Evolutionary conservation across 1,284 basidiomycete species (phyloP), one percentile per base, ranked within the genome.

Genomic region (Exsudoporus floridanus): DNA sequence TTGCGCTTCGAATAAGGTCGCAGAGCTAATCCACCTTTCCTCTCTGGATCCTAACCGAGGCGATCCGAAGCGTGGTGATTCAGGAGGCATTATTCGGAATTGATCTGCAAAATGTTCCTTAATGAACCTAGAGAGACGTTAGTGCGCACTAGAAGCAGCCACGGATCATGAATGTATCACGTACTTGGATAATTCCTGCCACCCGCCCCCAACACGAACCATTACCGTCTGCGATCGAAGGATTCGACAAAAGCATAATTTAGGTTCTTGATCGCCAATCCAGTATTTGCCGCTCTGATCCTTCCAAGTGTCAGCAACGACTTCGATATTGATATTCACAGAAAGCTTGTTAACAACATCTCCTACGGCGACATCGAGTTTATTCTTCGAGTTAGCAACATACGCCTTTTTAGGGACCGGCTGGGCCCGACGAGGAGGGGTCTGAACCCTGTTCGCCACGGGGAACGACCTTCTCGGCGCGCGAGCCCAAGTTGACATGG

Each of bases 121-220:
- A 57, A 94, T 87, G 71, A 94, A 94, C 67, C 92, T 93, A 52
- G 51, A 50, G 58, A 43, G 27, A 53, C 33, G 45, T 69, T 44
- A 49, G 49, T 7, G 9, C 19, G 31, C 38, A n/a, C 23, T 14
- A 27, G 37, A 19, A 8, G 18, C 0, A 52, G 25, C 46, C 44
- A 46, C 31, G 35, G 34, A 38, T 31, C 39, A 38, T 9, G 21
- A 46, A 36, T 43, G 18, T 16, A 25, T 36, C 36, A 77, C 85
- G 53, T 69, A 93, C 92, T 84, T 92, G 12, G 90, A 92, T 52
- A 96, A 72, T 69, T 95, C 93, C 50, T 83, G 76, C 94, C 94
- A 96, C n/a, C 94, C 94, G 41, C 94, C 94, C 28, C 94, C 93
- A 16, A 95, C 91, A 55, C 93, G 83, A 37, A 97, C 92, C 94